Evolutionary conservation across 2,329 filamentous ascomycete species (phyloP).

Genomic region (Penicillium hordei): DNA sequence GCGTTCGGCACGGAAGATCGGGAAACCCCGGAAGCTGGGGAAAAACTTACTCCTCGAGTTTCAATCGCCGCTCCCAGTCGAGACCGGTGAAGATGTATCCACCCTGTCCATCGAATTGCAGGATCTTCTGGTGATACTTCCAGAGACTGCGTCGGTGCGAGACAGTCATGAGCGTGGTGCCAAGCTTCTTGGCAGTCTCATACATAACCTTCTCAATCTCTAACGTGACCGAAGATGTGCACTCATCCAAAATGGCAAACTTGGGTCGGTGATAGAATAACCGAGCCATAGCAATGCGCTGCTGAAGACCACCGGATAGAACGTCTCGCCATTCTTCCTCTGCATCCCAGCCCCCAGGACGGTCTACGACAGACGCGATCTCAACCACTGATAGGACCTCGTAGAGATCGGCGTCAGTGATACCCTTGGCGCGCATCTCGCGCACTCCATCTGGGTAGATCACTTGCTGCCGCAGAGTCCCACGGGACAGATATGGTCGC

Average conservation of each 20-base stretch:
- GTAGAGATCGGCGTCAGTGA: constrained; percentile 78
- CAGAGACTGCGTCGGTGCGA: constrained; percentile 87
- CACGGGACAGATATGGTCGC: constrained; percentile 86
- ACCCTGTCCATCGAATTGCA: constrained; percentile 96
- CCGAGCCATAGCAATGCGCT: constrained; percentile 93
- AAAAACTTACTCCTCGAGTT: constrained; percentile 72
- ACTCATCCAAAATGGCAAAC: constrained; percentile 96
- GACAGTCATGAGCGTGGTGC: constrained; percentile 96
- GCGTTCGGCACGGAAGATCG: background rate
- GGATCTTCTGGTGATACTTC: constrained; percentile 92
- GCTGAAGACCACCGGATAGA: constrained; percentile 86
- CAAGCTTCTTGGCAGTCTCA: constrained; percentile 85
- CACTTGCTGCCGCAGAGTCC: constrained; percentile 91
- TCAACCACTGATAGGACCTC: constrained; percentile 75
- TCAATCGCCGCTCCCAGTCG: constrained; percentile 80
- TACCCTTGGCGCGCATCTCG: constrained; percentile 80
- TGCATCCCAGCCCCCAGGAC: constrained; percentile 83
- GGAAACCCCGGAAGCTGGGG: background rate
- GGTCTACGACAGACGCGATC: constrained; percentile 76
- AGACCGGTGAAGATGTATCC: constrained; percentile 84
- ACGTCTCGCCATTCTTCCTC: constrained; percentile 97
- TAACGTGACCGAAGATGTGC: constrained; percentile 90
- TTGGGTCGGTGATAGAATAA: constrained; percentile 90
- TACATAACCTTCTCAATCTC: constrained; percentile 97
- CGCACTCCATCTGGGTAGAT: constrained; percentile 90